Conservation (phyloP, 139 green algal genomes). For the Desmodesmus armatus region DNA sequence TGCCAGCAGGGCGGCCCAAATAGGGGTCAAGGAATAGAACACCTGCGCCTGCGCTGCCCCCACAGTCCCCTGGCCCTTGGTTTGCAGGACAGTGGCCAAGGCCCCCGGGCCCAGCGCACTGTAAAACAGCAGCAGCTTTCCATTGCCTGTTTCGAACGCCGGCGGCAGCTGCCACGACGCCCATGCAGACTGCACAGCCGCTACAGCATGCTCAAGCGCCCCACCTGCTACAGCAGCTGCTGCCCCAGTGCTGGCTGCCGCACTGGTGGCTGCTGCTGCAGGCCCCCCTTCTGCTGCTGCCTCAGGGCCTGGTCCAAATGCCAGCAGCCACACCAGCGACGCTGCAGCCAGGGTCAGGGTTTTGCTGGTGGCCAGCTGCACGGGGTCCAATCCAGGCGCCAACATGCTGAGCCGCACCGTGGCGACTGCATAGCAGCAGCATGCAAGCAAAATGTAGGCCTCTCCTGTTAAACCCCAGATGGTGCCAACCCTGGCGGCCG, state of each 20-base stretch:
- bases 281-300: too few relatives aligned
- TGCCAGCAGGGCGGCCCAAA: constrained; percentile 61
- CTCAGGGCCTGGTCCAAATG: not conserved
- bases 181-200: constrained; percentile 13
- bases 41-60: constrained; percentile 61
- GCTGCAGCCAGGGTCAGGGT: constrained; percentile 50
- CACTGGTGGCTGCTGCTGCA: not conserved
- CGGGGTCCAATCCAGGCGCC: constrained; percentile 51
- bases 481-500: not conserved
- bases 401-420: constrained; percentile 56
- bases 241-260: not conserved
- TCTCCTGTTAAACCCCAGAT: constrained; percentile 32
- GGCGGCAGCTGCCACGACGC: constrained; percentile 29
- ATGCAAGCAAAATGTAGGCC: constrained; percentile 52
- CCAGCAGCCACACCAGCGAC: constrained; percentile 43
- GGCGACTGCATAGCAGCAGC: constrained; percentile 52
- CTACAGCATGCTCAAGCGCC: not conserved
- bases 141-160: not conserved
- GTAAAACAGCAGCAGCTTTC: constrained; percentile 49
- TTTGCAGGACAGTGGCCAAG: constrained; percentile 59
- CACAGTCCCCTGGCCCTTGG: constrained; percentile 44
- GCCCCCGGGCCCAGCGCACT: constrained; percentile 59
- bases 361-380: constrained; percentile 59
- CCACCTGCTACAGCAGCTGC: not conserved
- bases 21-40: constrained; percentile 61